Base-by-base conservation (phyloP, 169 alveolate genomes). In the Plasmodium vinckei region DNA sequence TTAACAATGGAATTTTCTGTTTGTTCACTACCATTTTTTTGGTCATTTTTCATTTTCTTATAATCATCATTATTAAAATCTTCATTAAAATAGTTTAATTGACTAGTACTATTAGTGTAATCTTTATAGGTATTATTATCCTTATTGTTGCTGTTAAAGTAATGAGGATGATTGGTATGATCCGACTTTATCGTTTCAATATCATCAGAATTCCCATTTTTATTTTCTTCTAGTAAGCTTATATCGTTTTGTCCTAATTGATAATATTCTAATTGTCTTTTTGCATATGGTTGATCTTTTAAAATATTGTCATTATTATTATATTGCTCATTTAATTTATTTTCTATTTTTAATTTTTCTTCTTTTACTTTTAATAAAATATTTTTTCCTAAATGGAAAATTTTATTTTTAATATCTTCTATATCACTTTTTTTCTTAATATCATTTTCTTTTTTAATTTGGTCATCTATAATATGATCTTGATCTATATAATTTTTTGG, bases 341-440 rank as follows among this genome's bases (percentile, higher is more conserved):
- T 53, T 53, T 69, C 87, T 47, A 69, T 33, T 13, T 65, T 86
- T 64, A 86, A 1, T 70, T 86, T 68, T 70, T 86, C 91, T 23
- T 86, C 91, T 54, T 86, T 86, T 54, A 86, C 42, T 86, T 86
- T 86, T 25, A 68, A 21, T 51, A 86, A 44, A 9, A 86, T 86
- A 57, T 44, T 10, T 86, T 70, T 86, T 2, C 91, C 73, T 86
- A 71, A 25, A 60, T 46, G 51, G 60, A 46, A 53, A n/a, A 86
- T 86, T 61, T 86, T 59, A 70, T 71, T 68, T 86, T 70, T 86
- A 27, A 86, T 63, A 25, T 60, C 59, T 12, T 69, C 73, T 17
- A 86, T 86, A 15, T 70, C 87, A 47, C 23, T 59, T 63, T 70
- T 68, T 9, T 69, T 54, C 33, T 56, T 47, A 9, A 42, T 70